Base-by-base conservation (phyloP, 139 green algal species). In the Trebouxia sp. region DNA sequence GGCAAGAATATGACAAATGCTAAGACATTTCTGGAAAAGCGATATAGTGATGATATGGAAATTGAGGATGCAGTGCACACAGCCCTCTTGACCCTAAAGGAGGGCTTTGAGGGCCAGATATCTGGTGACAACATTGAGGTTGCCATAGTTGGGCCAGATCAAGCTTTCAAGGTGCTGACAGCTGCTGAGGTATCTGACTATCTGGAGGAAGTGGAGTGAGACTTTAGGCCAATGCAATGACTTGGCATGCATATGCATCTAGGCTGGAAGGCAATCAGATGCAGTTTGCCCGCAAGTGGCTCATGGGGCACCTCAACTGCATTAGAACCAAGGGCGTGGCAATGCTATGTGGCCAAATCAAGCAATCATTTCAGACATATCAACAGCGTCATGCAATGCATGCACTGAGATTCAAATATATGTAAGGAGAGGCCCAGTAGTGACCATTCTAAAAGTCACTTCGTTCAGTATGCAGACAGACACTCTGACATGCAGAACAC, bases 31-130 rank as follows among this genome's bases (percentile, higher is more conserved):
- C 81, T 97, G 39, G 93, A 97, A 87, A 97, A 97, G 90, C 87
- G 93, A 45, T 99, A 98, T 85, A 94, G 83, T 35, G 96, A 98
- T 45, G 94, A 99, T 67, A 96, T 99, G 84, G 95, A 97, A 85
- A 91, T 99, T 37, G 97, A 99, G 86, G 97, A 99, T 83, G 97
- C 97, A 9, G 90, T 99, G 15, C 96, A 99, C 88, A 99, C 97
- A 5, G 94, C 97, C 42, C 92, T 99, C 55, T 88, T 99, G 32
- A 99, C 97, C 26, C 87, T 99, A 4, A 99, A 99, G 90, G 94
- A 98, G 77, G 94, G 94, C 24, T 99, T 99, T 84, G 97, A 99
- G 85, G 97, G 97, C 51, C 90, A 96, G 83, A 93, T 98, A 39
- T 86, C 86, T 9, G 91, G 88, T n/a, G 75, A 94, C 43, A 97